phyloP scores from a whole-genome alignment of 1,284 basidiomycete genomes.

The Trametes sp. region DNA sequence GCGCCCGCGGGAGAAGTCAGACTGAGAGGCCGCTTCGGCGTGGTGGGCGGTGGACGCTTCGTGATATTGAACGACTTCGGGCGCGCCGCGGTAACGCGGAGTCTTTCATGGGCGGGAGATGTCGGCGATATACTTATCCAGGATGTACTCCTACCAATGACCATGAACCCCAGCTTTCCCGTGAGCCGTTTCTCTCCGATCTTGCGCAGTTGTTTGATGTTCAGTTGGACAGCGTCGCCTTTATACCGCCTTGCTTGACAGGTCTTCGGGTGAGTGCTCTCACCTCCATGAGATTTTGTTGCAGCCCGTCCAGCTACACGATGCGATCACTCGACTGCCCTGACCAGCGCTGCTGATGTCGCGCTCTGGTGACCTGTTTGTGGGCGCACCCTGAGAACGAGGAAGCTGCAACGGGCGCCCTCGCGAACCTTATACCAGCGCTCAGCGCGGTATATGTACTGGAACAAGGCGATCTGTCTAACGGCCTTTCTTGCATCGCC shows the following conservation, averaged over 20 bases:
- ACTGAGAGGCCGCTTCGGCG: not conserved
- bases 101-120: too few relatives aligned
- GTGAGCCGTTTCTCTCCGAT: too few relatives aligned
- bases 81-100: too few relatives aligned
- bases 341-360: not conserved
- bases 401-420: not conserved
- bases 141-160: too few relatives aligned
- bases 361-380: not conserved
- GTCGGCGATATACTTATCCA: too few relatives aligned
- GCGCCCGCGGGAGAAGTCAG: not conserved
- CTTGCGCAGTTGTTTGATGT: too few relatives aligned
- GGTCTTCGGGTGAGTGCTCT: too few relatives aligned
- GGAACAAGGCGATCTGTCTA: not conserved
- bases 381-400: not conserved
- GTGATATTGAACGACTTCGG: not conserved
- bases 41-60: not conserved
- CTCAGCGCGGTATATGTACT: constrained; percentile 1
- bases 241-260: too few relatives aligned
- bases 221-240: too few relatives aligned
- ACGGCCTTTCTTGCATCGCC: not conserved
- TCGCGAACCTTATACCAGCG: not conserved
- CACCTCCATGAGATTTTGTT: not conserved
- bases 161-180: too few relatives aligned
- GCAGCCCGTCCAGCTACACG: not conserved
- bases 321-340: not conserved